phyloP scores from a whole-genome alignment of 2,329 filamentous ascomycete genomes.

The Alternaria sp. region DNA sequence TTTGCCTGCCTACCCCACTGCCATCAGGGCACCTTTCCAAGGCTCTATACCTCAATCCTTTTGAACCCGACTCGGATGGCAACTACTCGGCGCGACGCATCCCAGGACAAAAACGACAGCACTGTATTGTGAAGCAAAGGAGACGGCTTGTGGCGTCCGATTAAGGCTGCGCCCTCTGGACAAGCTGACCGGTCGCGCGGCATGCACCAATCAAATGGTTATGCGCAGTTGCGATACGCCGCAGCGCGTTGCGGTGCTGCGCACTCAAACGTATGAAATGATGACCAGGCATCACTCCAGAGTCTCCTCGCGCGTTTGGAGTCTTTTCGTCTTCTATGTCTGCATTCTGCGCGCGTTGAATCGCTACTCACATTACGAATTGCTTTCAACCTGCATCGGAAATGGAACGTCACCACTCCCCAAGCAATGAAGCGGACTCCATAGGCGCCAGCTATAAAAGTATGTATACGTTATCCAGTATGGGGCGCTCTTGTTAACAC shows the following conservation, averaged over 20 bases:
- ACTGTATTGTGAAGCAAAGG: neutral
- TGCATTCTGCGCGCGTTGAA: neutral
- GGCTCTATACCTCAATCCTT: neutral
- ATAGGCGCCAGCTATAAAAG: neutral
- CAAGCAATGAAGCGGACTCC: neutral
- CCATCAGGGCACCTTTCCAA: neutral
- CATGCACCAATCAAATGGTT: slow-evolving; percentile 9
- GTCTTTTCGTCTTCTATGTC: neutral
- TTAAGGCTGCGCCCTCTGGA: neutral
- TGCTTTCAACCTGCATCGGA: neutral
- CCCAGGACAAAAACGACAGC: too few species aligned
- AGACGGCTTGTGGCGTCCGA: neutral
- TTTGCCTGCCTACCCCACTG: neutral
- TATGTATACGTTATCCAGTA: neutral
- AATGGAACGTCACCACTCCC: neutral
- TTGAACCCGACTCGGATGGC: neutral
- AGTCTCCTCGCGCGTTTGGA: neutral
- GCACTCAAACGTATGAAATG: neutral
- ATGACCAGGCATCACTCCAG: neutral
- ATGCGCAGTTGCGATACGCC: slow-evolving; percentile 13
- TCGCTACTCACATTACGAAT: neutral
- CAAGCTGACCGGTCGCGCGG: slow-evolving; percentile 5
- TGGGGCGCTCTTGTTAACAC: neutral
- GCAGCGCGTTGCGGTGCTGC: neutral
- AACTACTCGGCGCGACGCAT: neutral